A percentile compares a stretch with the other conserved stretches of the same genome.
Evolutionary conservation across 2,329 filamentous ascomycete species (phyloP).

Genomic region (Pseudopyrenochaeta lycopersici): DNA sequence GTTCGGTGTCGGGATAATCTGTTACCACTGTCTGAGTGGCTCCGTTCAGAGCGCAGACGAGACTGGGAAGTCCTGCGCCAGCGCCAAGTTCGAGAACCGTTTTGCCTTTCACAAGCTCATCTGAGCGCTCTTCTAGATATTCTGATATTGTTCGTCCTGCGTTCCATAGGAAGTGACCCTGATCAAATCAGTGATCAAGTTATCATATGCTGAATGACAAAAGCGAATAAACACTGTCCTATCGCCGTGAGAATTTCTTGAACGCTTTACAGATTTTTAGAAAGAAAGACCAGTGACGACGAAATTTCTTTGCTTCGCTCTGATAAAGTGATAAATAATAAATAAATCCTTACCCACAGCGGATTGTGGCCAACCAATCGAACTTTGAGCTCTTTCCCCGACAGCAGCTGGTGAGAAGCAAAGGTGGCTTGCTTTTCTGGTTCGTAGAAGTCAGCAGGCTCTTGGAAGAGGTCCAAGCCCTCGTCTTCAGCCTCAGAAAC

Average conservation of each 20-base stretch:
- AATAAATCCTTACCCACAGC: constrained; percentile 70
- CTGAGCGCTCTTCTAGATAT: constrained; percentile 77
- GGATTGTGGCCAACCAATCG: constrained; percentile 87
- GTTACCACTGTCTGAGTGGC: constrained; percentile 77
- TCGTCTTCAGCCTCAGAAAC: constrained; percentile 44
- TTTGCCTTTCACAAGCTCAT: constrained; percentile 67
- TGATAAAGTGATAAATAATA: constrained; percentile 3
- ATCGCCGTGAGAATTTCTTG: not conserved
- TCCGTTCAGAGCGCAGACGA: constrained; percentile 77
- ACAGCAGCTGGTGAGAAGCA: constrained; percentile 74
- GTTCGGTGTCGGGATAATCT: constrained; percentile 85
- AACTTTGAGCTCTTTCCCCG: constrained; percentile 72
- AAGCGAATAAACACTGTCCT: not conserved
- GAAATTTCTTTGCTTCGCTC: constrained; percentile 4
- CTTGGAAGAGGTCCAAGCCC: constrained; percentile 72
- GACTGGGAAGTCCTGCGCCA: constrained; percentile 82
- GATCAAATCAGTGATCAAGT: constrained; percentile 22
- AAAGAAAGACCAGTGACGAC: not conserved
- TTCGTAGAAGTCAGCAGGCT: constrained; percentile 82
- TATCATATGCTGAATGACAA: not conserved
- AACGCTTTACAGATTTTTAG: not conserved
- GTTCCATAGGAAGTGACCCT: constrained; percentile 91
- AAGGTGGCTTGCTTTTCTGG: constrained; percentile 79
- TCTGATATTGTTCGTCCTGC: constrained; percentile 79
- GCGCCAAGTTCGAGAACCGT: constrained; percentile 90